Percentiles rank a stretch among this genome's conserved stretches.
phyloP scores from a whole-genome alignment of 2,329 filamentous ascomycete genomes.

The Fusarium foetens region DNA sequence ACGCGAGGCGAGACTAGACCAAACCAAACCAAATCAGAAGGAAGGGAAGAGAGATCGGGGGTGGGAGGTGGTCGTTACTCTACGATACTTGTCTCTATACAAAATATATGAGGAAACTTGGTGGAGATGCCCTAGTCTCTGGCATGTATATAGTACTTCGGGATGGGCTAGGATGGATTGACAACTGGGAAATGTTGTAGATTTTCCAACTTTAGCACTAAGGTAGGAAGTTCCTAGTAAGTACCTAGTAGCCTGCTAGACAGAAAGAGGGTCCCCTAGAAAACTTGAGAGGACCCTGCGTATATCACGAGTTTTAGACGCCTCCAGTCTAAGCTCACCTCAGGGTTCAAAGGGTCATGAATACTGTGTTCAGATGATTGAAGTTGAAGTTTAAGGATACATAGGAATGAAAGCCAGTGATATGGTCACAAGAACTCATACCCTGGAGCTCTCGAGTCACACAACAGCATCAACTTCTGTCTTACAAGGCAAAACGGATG shows the following conservation, averaged over 20 bases:
- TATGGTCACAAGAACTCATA: background rate
- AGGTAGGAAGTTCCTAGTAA: background rate
- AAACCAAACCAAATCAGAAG: background rate
- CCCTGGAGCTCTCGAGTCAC: conserved; percentile 1
- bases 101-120: background rate
- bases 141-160: conserved; percentile 25
- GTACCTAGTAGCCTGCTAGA: background rate
- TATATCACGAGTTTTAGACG: conserved; percentile 11
- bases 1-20: background rate
- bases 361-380: background rate
- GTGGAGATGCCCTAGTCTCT: conserved; percentile 4
- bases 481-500: conserved; percentile 24
- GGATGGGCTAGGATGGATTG: background rate
- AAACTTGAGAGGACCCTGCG: conserved; percentile 31
- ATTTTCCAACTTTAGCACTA: conserved; percentile 14
- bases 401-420: background rate
- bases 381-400: too few relatives aligned
- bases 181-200: conserved; percentile 15
- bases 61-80: background rate
- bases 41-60: background rate
- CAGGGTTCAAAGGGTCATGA: conserved; percentile 5
- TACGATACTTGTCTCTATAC: background rate
- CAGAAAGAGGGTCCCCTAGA: conserved; percentile 20
- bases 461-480: conserved; percentile 5
- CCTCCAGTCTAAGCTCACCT: background rate